Base-by-base conservation (phyloP, 176 grass and related monocot species). In the Paspalum notatum region DNA sequence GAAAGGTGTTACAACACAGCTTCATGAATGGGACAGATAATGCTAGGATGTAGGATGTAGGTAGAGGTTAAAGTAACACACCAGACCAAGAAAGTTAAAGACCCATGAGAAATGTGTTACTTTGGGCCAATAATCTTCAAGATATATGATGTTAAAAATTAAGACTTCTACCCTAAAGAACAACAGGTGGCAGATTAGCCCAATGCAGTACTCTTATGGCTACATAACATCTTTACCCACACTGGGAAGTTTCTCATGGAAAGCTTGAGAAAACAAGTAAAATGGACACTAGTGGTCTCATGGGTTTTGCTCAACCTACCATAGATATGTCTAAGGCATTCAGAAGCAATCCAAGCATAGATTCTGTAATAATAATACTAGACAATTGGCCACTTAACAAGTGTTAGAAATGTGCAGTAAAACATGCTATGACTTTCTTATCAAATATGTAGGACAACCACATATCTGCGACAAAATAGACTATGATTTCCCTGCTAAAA, bases 1-100 rank as follows among this genome's bases (percentile, higher is more conserved):
- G 21, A 52, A 66, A 37, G 12, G 1, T 45, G 79, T 66, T 80
- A 62, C 3, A 80, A 14, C 16, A 53, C 18, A 61, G 51, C 26
- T 81, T 80, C 70, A 87, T 86, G 61, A 20, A 75, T 32, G 10
- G 17, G 27, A 11, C 32, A 40, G 50, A 25, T 59, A 16, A 75
- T 12, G 43, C 25, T 70, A 70, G 21, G 22, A 24, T 48, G 5
- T 70, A 70, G 21, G 22, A 24, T 48, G 5, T 71, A 11, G 45
- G 22, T 50, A 7, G n/a, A 43, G 13, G 12, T 16, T 43, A 42
- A 25, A 42, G 39, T 32, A 32, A 32, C 32, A 32, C 38, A 57
- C 52, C 6, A 68, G 10, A 25, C 27, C 9, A 32, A 17, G 26
- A 3, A 25, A 52, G 47, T 52, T 72, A 20, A 53, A 72, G 9